Base-by-base conservation (phyloP, 1,139 yeast genomes). In the Pichia sp. region DNA sequence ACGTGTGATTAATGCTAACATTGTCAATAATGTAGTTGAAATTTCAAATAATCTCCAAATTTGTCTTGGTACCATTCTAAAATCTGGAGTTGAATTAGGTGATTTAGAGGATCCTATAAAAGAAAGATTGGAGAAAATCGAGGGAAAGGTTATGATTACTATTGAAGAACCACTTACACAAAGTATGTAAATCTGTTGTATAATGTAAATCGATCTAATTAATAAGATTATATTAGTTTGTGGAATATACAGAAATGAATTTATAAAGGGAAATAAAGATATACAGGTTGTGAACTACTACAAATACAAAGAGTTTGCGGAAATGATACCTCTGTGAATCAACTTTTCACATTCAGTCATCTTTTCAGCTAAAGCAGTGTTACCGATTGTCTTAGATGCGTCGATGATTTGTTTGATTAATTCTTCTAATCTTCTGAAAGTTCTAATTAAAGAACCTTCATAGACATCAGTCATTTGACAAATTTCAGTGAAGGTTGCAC, bases 381-480 rank as follows among this genome's bases (percentile, higher is more conserved):
- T 91, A 50, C 98, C 98, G 58, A 93, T 93, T 17, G 96, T 86
- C 63, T 85, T 88, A 5, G 98, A 93, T 10, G 96, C 98, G 58
- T 79, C 81, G 37, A 83, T 83, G 79, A 94, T 75, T 67, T 94
- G 99, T 60, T 95, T 79, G 45, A 94, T 72, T 72, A 94, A 77
- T 66, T 94, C 99, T 66, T 93, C 99, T 48, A 94, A 72, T 61
- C 99, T 77, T 67, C 94, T 84, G 71, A 94, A 91, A 79, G 89
- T 85, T 67, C 99, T 81, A 55, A 94, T 91, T 65, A 94, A 76
- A 28, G 96, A 85, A 38, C 99, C 99, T 71, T 94, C 99, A 60
- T 91, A 94, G 39, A 94, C 98, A 64, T 93, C 99, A 0, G 99
- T 93, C 97, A 93, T 89, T 67, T 91, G 91, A 71, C 98, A 93